Evolutionary conservation across 176 grass and related monocot species (phyloP), one percentile per base, ranked within the genome.

Genomic region (Urochloa ruziziensis): DNA sequence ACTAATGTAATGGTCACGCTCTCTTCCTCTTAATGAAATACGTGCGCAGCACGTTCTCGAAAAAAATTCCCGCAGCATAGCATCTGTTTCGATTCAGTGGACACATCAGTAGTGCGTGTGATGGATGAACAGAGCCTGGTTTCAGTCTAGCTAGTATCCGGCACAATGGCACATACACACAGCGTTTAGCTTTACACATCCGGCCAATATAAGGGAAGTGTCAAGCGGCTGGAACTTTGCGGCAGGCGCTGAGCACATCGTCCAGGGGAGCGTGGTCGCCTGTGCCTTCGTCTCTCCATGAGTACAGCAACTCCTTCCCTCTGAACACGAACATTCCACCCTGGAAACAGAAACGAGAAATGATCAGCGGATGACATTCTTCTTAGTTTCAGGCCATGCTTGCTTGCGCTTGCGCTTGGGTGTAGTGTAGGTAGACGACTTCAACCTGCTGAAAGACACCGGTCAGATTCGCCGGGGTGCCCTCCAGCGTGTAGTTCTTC

Each of bases 241-340:
- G 44, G 49, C 90, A 91, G 37, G 37, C 79, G 43, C 62, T n/a
- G 73, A 88, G 81, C 27, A 91, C 82, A 29, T 94, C 88, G 25
- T 92, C 85, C 63, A 97, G 42, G 62, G 88, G 92, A 27, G 92
- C 94, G 77, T 97, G 92, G 76, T 97, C 94, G 44, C 94, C 90
- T 0, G 94, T 94, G 15, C 83, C 92, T 91, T 97, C 81, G 33
- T 94, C 94, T 83, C 86, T 97, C 74, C 94, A 92, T 2, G 86
- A 86, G 81, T 92, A 92, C 54, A 94, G 8, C 80, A 92, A 32
- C 30, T 97, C 73, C 75, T 87, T 92, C 24, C 92, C 94, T 81
- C 49, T 94, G 79, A 97, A 97, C 56, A 94, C 88, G 77, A 97
- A 87, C 87, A 94, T 92, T 11, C 96, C 96, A 35, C 96, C 96